phyloP scores from a whole-genome alignment of 2,329 filamentous ascomycete genomes.

The Colletotrichum sp. region DNA sequence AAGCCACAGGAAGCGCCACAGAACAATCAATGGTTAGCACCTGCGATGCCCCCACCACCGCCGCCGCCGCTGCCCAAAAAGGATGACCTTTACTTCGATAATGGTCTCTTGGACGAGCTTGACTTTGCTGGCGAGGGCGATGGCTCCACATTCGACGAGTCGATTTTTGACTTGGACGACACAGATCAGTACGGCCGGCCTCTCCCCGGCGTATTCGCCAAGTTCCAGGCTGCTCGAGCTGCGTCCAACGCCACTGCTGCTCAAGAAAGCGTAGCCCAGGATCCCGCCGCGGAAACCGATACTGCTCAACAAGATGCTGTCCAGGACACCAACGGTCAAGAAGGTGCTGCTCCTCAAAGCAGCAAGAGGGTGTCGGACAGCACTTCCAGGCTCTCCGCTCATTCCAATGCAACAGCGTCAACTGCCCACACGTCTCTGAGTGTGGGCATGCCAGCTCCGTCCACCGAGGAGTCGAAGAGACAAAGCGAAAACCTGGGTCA shows the following conservation, averaged over 20 bases:
- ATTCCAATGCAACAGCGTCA: conserved; percentile 49
- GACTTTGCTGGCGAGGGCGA: conserved; percentile 58
- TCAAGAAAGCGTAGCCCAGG: conserved; percentile 9
- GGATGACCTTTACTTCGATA: conserved; percentile 75
- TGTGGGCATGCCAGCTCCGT: conserved; percentile 20
- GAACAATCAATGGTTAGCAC: conserved; percentile 24
- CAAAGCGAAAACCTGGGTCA: conserved; percentile 7
- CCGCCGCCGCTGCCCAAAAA: not conserved
- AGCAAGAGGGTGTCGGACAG: conserved; percentile 50
- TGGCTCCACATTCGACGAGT: conserved; percentile 70
- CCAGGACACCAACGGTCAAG: conserved; percentile 32
- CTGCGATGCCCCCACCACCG: conserved; percentile 1
- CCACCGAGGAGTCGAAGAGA: conserved; percentile 7
- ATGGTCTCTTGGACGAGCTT: conserved; percentile 53
- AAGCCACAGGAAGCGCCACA: conserved; percentile 5
- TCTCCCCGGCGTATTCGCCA: conserved; percentile 62
- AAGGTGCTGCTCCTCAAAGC: conserved; percentile 40
- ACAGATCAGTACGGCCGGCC: conserved; percentile 67
- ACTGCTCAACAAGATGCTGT: conserved; percentile 35
- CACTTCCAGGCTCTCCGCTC: conserved; percentile 48
- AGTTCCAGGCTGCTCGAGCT: conserved; percentile 52
- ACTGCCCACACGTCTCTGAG: conserved; percentile 60
- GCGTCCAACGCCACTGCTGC: conserved; percentile 17
- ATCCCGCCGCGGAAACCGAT: conserved; percentile 10
- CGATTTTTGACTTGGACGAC: conserved; percentile 73